Base-by-base conservation (phyloP, 192 early-diverging fungal genomes). In the Backusella macrospora region DNA sequence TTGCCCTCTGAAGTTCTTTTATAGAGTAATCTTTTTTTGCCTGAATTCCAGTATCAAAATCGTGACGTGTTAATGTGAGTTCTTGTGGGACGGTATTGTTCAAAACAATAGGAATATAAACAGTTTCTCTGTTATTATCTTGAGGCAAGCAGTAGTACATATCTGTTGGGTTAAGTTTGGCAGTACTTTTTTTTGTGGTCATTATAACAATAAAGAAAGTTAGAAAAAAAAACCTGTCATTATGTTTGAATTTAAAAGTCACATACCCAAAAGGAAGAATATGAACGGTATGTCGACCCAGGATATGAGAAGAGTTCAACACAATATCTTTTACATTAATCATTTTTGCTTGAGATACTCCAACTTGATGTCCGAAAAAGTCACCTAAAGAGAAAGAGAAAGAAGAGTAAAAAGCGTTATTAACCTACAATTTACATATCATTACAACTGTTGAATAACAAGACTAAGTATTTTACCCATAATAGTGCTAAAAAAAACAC, bases 221-320 rank as follows among this genome's bases (percentile, higher is more conserved):
- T 13, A 38, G 62, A 14, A 62, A 14, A 26, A 23, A 39, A 29
- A 44, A 38, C 66, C 40, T 5, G 43, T 23, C 3, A 7, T 73
- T 15, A 49, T 23, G 13, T 59, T 26, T 4, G 10, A 26, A 18
- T 21, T 21, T 52, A 59, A 23, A 21, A 62, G 6, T 4, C 39
- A 40, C 67, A 64, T 72, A 82, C 80, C 80, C 76, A 59, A 75
- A 76, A n/a, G 80, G 84, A 62, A 85, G 70, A 55, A 83, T 74
- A 42, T 82, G 77, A 15, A 85, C 81, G 2, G 74, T 85, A 73
- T 85, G 84, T 65, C 72, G 76, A 59, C 84, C 84, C 15, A 81
- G 44, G 49, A 85, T 76, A 76, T 82, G 84, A 34, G 79, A 75
- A 8, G 76, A 59, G 62, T 84, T 80, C 26, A 73, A 72, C n/a